Evolutionary conservation across 805 yeast genomes (phyloP), one percentile per base, ranked within the genome.

Genomic region (Wickerhamomyces bovis): DNA sequence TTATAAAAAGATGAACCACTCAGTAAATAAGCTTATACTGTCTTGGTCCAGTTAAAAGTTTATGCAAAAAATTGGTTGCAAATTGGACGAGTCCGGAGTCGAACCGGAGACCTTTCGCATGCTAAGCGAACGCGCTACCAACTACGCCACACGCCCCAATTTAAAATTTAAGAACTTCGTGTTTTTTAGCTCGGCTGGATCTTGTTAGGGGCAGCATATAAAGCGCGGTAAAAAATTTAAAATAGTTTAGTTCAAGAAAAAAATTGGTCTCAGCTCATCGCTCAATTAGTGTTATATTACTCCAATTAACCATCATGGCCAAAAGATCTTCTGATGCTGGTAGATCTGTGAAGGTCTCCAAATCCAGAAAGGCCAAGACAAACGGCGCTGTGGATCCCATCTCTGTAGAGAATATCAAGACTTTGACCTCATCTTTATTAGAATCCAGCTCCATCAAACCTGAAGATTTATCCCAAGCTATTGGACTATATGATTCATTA

Each of bases 121-220:
- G 83, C 83, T 77, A 79, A 78, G 84, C 78, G 80, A 77, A 76
- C 84, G 84, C 84, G 84, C 84, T 79, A 80, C 85, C 84, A 77
- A 80, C 85, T 80, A 76, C 85, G 84, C 84, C 85, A 79, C 83
- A 79, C 81, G 83, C 85, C 84, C 84, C n/a, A 20, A 22, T 28
- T 28, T 28, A 13, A 13, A 13, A 28, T 13, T 7, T 12, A 4
- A 13, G 13, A 13, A 13, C 4, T 28, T 3, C 31, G 6, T 28
- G 20, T 33, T 33, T 16, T 16, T 5, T 6, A 16, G 20, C n/a
- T 16, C 10, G 3, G 2, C 7, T 3, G 2, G n/a, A 3, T 33
- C 36, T 18, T 3, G 20, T 7, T 33, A 16, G 20, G 20, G 5
- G 18, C 6, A 15, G 19, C 20, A 25, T 28, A 13, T 3, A 28